phyloP scores from a whole-genome alignment of 2,329 filamentous ascomycete genomes.

The Colletotrichum spaethianum region DNA sequence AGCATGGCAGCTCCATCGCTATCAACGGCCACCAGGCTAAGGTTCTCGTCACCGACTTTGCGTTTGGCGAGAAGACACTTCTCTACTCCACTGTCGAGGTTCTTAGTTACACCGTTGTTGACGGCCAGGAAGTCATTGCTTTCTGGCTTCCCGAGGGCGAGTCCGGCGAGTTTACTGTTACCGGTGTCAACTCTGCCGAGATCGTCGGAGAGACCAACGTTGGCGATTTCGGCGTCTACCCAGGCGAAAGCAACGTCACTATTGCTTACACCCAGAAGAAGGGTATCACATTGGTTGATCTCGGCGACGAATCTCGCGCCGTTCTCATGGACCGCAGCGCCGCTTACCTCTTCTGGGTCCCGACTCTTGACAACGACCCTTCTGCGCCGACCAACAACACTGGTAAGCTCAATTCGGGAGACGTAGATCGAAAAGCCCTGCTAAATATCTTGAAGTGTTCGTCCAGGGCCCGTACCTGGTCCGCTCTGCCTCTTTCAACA shows the following conservation, averaged over 20 bases:
- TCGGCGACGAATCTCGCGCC: conserved; percentile 62
- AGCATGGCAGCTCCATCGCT: conserved; percentile 61
- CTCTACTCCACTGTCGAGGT: conserved; percentile 71
- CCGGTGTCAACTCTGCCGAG: conserved; percentile 48
- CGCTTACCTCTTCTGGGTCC: conserved; percentile 71
- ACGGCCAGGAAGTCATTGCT: conserved; percentile 61
- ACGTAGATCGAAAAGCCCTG: too few relatives aligned
- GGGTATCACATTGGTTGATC: conserved; percentile 62
- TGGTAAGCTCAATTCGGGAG: conserved; percentile 48
- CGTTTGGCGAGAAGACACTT: conserved; percentile 64
- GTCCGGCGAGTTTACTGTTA: conserved; percentile 67
- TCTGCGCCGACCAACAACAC: conserved; percentile 60
- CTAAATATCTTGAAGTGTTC: conserved; percentile 54
- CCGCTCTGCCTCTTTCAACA: conserved; percentile 56
- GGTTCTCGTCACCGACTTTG: conserved; percentile 73
- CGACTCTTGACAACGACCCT: conserved; percentile 63
- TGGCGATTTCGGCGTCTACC: conserved; percentile 56
- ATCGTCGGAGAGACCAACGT: conserved; percentile 56
- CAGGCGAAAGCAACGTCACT: conserved; percentile 56
- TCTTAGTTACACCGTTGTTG: conserved; percentile 64
- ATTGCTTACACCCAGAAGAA: conserved; percentile 64
- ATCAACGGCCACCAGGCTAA: conserved; percentile 75
- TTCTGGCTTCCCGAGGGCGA: conserved; percentile 70
- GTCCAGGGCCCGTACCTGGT: conserved; percentile 68
- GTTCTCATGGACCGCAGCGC: conserved; percentile 67